phyloP scores from a whole-genome alignment of 805 yeast genomes.

The Ogataea haglerorum region DNA sequence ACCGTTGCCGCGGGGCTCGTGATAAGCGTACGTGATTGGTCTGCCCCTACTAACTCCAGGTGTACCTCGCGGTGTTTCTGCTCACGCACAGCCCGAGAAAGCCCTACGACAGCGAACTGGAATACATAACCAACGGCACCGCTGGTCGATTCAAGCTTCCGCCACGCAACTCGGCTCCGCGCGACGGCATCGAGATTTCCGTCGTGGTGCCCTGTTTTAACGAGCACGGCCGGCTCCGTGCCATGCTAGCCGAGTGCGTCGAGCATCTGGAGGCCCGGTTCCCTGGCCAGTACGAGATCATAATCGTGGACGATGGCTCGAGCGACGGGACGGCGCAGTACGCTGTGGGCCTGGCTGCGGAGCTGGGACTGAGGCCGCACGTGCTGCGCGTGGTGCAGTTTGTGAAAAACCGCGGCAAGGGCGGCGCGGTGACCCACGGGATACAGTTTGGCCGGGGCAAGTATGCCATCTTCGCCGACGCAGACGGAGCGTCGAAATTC shows the following conservation, averaged over 20 bases:
- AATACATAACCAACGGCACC: constrained; percentile 48
- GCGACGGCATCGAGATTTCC: constrained; percentile 52
- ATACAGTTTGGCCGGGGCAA: constrained; percentile 69
- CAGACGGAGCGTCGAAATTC: constrained; percentile 93
- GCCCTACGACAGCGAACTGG: constrained; percentile 50
- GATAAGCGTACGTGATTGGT: constrained; percentile 2
- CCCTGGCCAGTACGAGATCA: constrained; percentile 58
- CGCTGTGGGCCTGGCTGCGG: constrained; percentile 63
- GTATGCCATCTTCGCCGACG: constrained; percentile 86
- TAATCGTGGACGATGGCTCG: constrained; percentile 92
- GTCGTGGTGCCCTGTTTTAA: constrained; percentile 94
- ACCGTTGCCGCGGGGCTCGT: neutral
- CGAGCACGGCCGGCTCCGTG: constrained; percentile 68
- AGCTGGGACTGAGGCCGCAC: constrained; percentile 48
- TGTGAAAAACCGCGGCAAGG: constrained; percentile 82
- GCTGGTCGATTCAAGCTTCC: constrained; percentile 32
- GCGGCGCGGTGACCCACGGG: constrained; percentile 97
- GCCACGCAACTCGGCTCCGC: constrained; percentile 30
- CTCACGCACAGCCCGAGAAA: constrained; percentile 65
- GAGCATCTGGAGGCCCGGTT: constrained; percentile 40
- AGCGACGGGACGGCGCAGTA: constrained; percentile 71
- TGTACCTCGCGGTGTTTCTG: constrained; percentile 41
- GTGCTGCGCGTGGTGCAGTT: constrained; percentile 69
- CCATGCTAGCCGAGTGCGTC: constrained; percentile 70
- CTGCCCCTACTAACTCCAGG: constrained; percentile 10